Percentiles rank a stretch among this genome's conserved stretches.
phyloP scores from a whole-genome alignment of 257 asterid species.

The Solanum ossicruentum region DNA sequence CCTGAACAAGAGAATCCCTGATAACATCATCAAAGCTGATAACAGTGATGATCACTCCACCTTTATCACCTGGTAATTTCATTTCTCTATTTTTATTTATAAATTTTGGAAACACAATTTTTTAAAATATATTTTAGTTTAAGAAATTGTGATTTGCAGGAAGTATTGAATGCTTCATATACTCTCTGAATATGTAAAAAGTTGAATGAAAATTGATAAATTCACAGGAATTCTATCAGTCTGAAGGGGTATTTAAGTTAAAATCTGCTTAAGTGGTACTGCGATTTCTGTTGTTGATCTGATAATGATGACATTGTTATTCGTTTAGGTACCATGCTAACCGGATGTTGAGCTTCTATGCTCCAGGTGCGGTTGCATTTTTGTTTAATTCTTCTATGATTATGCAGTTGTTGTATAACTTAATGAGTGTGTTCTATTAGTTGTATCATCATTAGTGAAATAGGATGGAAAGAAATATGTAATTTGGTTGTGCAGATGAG shows the following conservation, averaged over 20 bases:
- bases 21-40: constrained; percentile 56
- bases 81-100: not conserved
- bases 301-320: constrained; percentile 4
- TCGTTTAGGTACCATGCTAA: constrained; percentile 90
- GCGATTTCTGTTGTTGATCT: not conserved
- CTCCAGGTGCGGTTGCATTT: constrained; percentile 53
- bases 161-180: not conserved
- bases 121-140: not conserved
- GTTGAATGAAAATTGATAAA: not conserved
- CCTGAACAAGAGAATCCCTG: constrained; percentile 90
- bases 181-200: not conserved
- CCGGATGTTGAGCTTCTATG: constrained; percentile 96
- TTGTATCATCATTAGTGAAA: not conserved
- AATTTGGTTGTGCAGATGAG: not conserved
- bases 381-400: not conserved
- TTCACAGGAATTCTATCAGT: not conserved
- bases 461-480: not conserved
- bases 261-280: not conserved
- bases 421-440: not conserved
- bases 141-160: not conserved
- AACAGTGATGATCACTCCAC: constrained; percentile 35
- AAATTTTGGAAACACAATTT: not conserved
- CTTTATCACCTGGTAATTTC: constrained; percentile 58
- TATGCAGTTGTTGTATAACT: not conserved
- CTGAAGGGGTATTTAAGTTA: not conserved